Percentiles rank a stretch among this genome's conserved stretches.
Conservation (phyloP, 306 rosid genomes). For the Vicia faba region DNA sequence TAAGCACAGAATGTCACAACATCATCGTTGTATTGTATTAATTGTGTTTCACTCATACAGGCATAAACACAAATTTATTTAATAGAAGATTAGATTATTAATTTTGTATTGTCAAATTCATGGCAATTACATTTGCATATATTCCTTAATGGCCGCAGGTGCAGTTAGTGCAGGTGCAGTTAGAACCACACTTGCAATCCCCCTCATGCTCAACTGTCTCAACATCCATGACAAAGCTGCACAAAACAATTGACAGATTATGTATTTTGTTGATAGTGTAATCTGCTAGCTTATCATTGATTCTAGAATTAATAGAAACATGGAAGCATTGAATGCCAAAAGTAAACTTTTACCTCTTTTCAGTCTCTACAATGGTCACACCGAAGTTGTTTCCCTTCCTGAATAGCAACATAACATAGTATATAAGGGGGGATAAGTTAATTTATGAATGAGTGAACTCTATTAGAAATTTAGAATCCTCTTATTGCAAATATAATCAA, state of each 20-base stretch:
- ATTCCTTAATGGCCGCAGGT: slow-evolving; percentile 53
- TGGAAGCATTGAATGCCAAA: slow-evolving; percentile 3
- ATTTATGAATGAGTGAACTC: no score
- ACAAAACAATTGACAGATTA: neutral
- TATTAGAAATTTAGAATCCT: no score
- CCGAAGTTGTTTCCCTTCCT: slow-evolving; percentile 77
- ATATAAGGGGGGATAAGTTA: neutral
- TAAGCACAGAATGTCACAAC: slow-evolving; percentile 32
- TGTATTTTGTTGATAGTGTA: neutral
- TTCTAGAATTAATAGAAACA: neutral
- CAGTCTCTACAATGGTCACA: slow-evolving; percentile 57
- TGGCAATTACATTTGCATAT: slow-evolving; percentile 25
- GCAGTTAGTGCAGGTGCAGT: slow-evolving; percentile 66
- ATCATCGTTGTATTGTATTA: slow-evolving; percentile 28
- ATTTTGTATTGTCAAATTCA: slow-evolving; percentile 8
- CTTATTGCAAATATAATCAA: no score
- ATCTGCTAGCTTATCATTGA: slow-evolving; percentile 9
- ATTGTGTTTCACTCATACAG: slow-evolving; percentile 32
- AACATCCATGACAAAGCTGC: slow-evolving; percentile 65
- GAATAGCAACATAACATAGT: slow-evolving; percentile 38
- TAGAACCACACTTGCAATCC: slow-evolving; percentile 70
- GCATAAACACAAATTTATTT: slow-evolving; percentile 40
- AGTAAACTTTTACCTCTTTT: slow-evolving; percentile 54
- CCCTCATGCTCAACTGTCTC: slow-evolving; percentile 65
- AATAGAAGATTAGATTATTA: slow-evolving; percentile 42